These are phyloP conservation scores for Elsinoe perseae DNA, from an alignment of 2,329 filamentous ascomycete genomes.

Conservation along the genomic window DNA sequence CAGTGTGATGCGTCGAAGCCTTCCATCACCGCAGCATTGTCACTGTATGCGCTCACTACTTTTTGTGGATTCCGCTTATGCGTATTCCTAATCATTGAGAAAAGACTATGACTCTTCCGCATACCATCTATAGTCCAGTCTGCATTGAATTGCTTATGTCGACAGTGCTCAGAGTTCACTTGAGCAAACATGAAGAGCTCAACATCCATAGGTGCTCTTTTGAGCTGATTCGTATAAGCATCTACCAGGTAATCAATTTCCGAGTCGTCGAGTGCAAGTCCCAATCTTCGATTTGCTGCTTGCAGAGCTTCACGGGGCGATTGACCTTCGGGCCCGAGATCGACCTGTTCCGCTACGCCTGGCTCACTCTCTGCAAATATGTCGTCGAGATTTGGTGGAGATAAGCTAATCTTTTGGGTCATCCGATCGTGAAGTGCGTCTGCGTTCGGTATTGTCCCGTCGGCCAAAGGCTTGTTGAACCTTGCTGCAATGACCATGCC, in stretches of 20 bases:
- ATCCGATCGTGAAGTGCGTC: conserved; percentile 86
- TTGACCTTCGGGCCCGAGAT: conserved; percentile 43
- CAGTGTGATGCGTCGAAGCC: conserved; percentile 68
- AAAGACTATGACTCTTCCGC: conserved; percentile 70
- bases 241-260: conserved; percentile 95
- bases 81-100: conserved; percentile 94
- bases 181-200: conserved; percentile 99
- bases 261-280: conserved; percentile 75
- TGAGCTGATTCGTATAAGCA: conserved; percentile 60
- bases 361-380: conserved; percentile 71
- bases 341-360: conserved; percentile 37
- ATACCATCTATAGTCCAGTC: conserved; percentile 90
- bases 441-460: conserved; percentile 50
- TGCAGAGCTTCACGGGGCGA: conserved; percentile 65
- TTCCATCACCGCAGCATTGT: conserved; percentile 89
- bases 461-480: conserved; percentile 45
- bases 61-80: conserved; percentile 68
- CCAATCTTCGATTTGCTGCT: conserved; percentile 74
- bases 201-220: conserved; percentile 70
- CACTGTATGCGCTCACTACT: conserved; percentile 93
- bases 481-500: conserved; percentile 67
- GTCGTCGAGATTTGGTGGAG: conserved; percentile 58
- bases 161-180: conserved; percentile 93
- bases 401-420: conserved; percentile 71
- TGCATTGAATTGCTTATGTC: conserved; percentile 91